These are phyloP conservation scores for Triangularia verruculosa DNA, from an alignment of 2,329 filamentous ascomycete species.

Conservation along the genomic window DNA sequence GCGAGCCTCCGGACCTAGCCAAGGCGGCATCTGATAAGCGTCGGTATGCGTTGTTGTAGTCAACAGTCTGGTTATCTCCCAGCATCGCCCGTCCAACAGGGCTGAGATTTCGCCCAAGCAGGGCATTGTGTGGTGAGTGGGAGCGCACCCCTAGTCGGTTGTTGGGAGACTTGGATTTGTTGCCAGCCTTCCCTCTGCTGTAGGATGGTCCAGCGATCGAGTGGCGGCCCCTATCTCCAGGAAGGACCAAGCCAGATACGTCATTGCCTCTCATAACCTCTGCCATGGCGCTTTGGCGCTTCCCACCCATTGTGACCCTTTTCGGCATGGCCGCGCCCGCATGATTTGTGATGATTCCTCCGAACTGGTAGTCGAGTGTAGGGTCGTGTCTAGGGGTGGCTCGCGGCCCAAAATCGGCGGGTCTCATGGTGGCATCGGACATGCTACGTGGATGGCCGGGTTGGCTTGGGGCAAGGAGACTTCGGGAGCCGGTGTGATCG, in stretches of 20 bases:
- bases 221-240: constrained; percentile 44
- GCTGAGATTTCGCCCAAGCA: constrained; percentile 37
- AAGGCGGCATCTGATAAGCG: constrained; percentile 70
- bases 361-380: constrained; percentile 59
- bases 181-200: constrained; percentile 32
- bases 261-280: constrained; percentile 55
- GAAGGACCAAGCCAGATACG: constrained; percentile 48
- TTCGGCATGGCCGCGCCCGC: constrained; percentile 50
- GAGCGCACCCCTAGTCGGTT: constrained; percentile 48
- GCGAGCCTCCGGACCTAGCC: constrained; percentile 58
- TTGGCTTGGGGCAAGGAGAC: constrained; percentile 30
- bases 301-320: constrained; percentile 47
- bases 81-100: constrained; percentile 44
- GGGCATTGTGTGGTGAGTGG: constrained; percentile 43
- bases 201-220: constrained; percentile 33
- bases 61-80: constrained; percentile 59
- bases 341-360: constrained; percentile 53
- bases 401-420: constrained; percentile 46
- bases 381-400: constrained; percentile 38
- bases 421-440: constrained; percentile 52
- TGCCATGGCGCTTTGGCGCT: constrained; percentile 42
- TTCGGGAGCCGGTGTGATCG: constrained; percentile 35
- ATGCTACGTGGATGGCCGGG: constrained; percentile 49
- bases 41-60: constrained; percentile 68
- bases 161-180: constrained; percentile 54